Percentiles rank a stretch among this genome's conserved stretches.
Evolutionary conservation across 2,329 filamentous ascomycete species (phyloP).

Genomic region (Gaeumannomyces tritici): DNA sequence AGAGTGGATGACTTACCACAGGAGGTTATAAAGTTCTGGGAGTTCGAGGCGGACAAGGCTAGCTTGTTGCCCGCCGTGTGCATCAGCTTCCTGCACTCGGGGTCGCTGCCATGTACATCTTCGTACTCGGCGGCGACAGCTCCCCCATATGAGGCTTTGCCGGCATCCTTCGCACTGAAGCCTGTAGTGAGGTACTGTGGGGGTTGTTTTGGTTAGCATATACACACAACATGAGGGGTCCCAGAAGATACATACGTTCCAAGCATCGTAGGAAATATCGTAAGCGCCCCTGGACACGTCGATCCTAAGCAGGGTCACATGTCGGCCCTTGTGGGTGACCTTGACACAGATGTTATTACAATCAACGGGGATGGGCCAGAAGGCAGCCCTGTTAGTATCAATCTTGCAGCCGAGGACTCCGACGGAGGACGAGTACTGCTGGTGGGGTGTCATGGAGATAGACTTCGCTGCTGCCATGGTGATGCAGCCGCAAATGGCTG

Average conservation of each 20-base stretch:
- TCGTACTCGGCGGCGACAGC: conserved; percentile 36
- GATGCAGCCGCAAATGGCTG: not conserved
- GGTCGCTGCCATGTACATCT: conserved; percentile 24
- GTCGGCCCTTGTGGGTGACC: conserved; percentile 35
- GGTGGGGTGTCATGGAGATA: conserved; percentile 42
- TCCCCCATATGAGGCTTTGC: conserved; percentile 36
- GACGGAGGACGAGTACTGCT: conserved; percentile 42
- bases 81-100: conserved; percentile 38
- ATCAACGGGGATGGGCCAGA: conserved; percentile 41
- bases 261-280: conserved; percentile 51
- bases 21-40: conserved; percentile 40
- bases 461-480: conserved; percentile 6
- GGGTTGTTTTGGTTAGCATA: too few relatives aligned
- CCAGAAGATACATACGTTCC: conserved; percentile 31
- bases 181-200: conserved; percentile 26
- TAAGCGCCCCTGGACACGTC: conserved; percentile 45
- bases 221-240: too few relatives aligned
- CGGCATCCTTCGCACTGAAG: conserved; percentile 25
- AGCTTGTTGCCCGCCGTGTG: conserved; percentile 15
- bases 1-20: conserved; percentile 23
- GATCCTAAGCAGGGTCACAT: conserved; percentile 45
- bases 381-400: conserved; percentile 48
- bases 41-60: conserved; percentile 34
- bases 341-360: conserved; percentile 48
- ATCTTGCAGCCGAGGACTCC: conserved; percentile 50